A percentile compares a stretch with the other conserved stretches of the same genome.
phyloP scores from a whole-genome alignment of 1,139 yeast genomes.

The Yamadazyma triangularis region DNA sequence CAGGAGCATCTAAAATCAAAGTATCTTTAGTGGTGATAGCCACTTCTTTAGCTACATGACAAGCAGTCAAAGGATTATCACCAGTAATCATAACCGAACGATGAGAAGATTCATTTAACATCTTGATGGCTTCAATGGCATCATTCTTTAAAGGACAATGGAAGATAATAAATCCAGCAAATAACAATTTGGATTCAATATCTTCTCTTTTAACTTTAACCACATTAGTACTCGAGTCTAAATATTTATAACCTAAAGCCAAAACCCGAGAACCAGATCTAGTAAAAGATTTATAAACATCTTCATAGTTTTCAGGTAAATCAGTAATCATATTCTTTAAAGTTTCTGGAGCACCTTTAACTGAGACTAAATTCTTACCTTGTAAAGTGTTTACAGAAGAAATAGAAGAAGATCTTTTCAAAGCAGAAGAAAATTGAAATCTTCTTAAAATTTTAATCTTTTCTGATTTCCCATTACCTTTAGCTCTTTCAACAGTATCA shows the following conservation, averaged over 20 bases:
- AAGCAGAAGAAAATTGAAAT: constrained; percentile 93
- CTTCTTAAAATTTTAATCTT: constrained; percentile 78
- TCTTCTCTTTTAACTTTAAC: constrained; percentile 62
- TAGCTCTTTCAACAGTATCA: constrained; percentile 54
- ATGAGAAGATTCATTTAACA: constrained; percentile 94
- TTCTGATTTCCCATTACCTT: constrained; percentile 38
- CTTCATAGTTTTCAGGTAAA: constrained; percentile 80
- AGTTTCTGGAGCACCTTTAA: constrained; percentile 99
- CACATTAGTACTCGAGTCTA: constrained; percentile 50
- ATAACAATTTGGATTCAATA: constrained; percentile 68
- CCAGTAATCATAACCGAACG: constrained; percentile 98
- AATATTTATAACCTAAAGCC: constrained; percentile 81
- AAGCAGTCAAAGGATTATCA: constrained; percentile 97
- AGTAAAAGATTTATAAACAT: constrained; percentile 82
- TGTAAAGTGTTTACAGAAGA: constrained; percentile 52
- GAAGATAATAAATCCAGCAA: constrained; percentile 94
- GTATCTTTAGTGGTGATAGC: constrained; percentile 77
- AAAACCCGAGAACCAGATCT: constrained; percentile 95
- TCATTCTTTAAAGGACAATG: constrained; percentile 95
- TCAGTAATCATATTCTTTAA: constrained; percentile 68
- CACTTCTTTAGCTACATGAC: constrained; percentile 95
- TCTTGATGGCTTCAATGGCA: constrained; percentile 83
- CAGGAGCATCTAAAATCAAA: constrained; percentile 83
- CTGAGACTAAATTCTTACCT: constrained; percentile 72
- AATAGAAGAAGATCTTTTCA: constrained; percentile 91